These are phyloP conservation scores for Platismatia glauca DNA, from an alignment of 495 filamentous ascomycete genomes.

Conservation along the genomic window DNA sequence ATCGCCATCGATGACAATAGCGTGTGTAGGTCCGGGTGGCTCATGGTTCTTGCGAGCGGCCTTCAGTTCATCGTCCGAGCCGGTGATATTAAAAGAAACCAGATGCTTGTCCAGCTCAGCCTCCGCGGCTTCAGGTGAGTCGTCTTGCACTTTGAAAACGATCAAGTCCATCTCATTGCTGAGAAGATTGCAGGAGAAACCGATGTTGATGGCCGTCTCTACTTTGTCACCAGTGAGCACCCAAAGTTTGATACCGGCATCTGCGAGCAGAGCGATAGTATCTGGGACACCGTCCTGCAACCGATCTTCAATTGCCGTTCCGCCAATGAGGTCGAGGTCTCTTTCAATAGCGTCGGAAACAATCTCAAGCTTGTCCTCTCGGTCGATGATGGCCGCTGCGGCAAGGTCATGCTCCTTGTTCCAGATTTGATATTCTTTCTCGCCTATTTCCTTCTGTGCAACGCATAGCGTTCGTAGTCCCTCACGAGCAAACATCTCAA, in stretches of 20 bases:
- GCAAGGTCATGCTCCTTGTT: constrained; percentile 80
- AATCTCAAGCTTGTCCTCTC: constrained; percentile 89
- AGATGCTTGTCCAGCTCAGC: constrained; percentile 66
- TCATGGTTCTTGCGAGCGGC: constrained; percentile 72
- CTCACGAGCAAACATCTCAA: constrained; percentile 94
- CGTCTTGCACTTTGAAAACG: constrained; percentile 75
- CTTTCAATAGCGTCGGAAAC: constrained; percentile 87
- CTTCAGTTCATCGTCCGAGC: constrained; percentile 78
- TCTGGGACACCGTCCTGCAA: constrained; percentile 97
- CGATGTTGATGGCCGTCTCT: constrained; percentile 99
- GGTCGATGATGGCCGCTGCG: constrained; percentile 69
- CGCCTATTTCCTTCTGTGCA: constrained; percentile 72
- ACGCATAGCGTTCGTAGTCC: constrained; percentile 93
- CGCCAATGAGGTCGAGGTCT: constrained; percentile 80
- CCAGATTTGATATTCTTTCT: constrained; percentile 83
- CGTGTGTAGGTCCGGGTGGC: constrained; percentile 79
- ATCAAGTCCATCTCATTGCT: constrained; percentile 98
- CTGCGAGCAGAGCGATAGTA: constrained; percentile 83
- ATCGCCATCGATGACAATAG: constrained; percentile 95
- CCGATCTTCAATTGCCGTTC: constrained; percentile 96
- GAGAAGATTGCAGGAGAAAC: constrained; percentile 96
- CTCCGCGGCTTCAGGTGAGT: constrained; percentile 53
- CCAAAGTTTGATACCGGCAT: constrained; percentile 99
- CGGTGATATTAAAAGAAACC: constrained; percentile 65
- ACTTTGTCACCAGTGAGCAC: constrained; percentile 98